Base-by-base conservation (phyloP, 768 basidiomycete genomes). In the Sporobolomyces pararoseus region DNA sequence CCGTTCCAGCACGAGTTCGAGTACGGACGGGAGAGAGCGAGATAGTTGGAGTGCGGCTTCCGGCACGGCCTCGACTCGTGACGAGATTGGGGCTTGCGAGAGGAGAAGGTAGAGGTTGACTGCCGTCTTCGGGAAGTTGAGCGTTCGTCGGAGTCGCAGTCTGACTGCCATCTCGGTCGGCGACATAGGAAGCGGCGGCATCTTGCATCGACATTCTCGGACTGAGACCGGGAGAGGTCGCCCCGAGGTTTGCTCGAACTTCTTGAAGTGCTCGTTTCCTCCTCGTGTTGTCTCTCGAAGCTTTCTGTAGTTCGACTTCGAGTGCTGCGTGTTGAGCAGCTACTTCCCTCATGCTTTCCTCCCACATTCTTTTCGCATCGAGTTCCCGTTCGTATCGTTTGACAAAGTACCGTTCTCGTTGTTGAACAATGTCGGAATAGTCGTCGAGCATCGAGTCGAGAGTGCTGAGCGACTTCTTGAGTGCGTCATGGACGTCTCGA, bases 281-380 rank as follows among this genome's bases (percentile, higher is more conserved):
- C 50, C 71, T 54, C 50, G 75, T 68, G 65, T 68, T 72, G 51
- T 74, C 66, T 29, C 63, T 34, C 25, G 59, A 39, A 1, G 79
- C 79, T 51, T 80, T 82, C 69, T 86, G 83, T 65, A 98, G 82
- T 79, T 95, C 91, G 66, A 81, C 81, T 81, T 98, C 94, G 27
- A 94, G 83, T 14, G 82, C 83, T 76, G 91, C 90, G 21, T 92
- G 91, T 78, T 95, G 90, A 65, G 84, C 83, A 1, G 93, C 92
- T 12, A 94, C 91, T 2, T 86, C 85, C 63, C 88, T 86, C 76
- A 97, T 79, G 78, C 89, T 94, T 80, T 91, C 88, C 80, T 95
- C 93, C 94, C 94, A 97, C 32, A 92, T 82, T 16, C 83, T 82
- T 77, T 91, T 89, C 31, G 84, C 84, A 71, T 84, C 84, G 14